phyloP scores from a whole-genome alignment of 2,329 filamentous ascomycete species.

The Aspergillus pseudoviridinutans region DNA sequence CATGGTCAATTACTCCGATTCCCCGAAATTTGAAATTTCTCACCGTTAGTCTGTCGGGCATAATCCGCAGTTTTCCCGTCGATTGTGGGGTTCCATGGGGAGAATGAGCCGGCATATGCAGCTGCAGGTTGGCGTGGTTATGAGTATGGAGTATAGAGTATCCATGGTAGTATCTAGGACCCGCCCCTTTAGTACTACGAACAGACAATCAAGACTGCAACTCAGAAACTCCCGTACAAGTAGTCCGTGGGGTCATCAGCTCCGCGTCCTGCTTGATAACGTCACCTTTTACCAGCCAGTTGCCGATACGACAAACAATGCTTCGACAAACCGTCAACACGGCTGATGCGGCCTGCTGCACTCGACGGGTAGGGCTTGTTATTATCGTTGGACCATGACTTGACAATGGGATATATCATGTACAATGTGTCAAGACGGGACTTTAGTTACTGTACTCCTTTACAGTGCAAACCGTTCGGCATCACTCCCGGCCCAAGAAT shows the following conservation, averaged over 20 bases:
- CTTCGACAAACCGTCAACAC: too few species aligned
- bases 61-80: background rate
- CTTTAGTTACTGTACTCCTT: background rate
- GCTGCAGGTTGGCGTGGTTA: background rate
- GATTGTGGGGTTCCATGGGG: background rate
- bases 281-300: too few species aligned
- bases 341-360: too few species aligned
- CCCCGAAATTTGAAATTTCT: background rate
- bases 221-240: too few species aligned
- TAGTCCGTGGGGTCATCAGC: too few species aligned
- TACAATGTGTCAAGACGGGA: too few species aligned
- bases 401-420: too few species aligned
- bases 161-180: background rate
- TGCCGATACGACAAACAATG: too few species aligned
- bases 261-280: too few species aligned
- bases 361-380: too few species aligned
- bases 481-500: background rate
- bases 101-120: background rate
- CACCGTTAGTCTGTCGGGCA: background rate
- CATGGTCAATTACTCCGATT: background rate
- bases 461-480: background rate
- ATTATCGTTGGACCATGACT: too few species aligned
- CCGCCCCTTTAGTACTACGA: background rate
- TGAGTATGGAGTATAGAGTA: background rate
- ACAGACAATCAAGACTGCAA: too few species aligned